Conservation (phyloP, 1,284 basidiomycete species). For the Trichosporon sp. region DNA sequence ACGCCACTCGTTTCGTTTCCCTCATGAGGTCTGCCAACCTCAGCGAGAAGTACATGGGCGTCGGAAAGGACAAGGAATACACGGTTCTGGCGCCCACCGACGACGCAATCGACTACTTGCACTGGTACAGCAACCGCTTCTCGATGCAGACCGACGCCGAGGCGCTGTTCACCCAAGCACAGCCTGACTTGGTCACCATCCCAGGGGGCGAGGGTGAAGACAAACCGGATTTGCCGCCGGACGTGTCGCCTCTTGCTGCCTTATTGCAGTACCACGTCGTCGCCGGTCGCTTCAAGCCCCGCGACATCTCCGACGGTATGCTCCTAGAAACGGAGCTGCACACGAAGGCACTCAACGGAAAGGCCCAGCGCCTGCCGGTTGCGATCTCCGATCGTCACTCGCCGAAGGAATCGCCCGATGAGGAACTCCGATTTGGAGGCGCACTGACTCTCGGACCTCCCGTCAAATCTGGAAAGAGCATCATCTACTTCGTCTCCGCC, state of each 20-base stretch:
- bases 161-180: neutral
- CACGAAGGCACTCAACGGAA: conserved; percentile 63
- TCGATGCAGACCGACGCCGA: neutral
- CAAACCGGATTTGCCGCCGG: conserved; percentile 11
- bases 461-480: conserved; percentile 60
- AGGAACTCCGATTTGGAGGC: conserved; percentile 74
- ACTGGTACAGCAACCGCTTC: conserved; percentile 15
- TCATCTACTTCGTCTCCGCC: conserved; percentile 86
- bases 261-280: conserved; percentile 73
- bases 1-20: conserved; percentile 86
- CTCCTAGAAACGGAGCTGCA: conserved; percentile 72
- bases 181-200: neutral
- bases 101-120: conserved; percentile 62
- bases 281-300: conserved; percentile 65
- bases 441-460: conserved; percentile 72
- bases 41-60: conserved; percentile 64
- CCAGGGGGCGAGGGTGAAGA: neutral
- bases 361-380: conserved; percentile 68
- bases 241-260: conserved; percentile 36
- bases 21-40: conserved; percentile 78
- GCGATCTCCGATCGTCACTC: conserved; percentile 54
- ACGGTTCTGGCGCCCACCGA: conserved; percentile 87
- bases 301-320: conserved; percentile 67
- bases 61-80: conserved; percentile 53
- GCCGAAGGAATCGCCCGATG: conserved; percentile 48